Percentiles rank a stretch among this genome's conserved stretches.
Conservation (phyloP, 495 filamentous ascomycete genomes). For the Rhypophila decipiens region DNA sequence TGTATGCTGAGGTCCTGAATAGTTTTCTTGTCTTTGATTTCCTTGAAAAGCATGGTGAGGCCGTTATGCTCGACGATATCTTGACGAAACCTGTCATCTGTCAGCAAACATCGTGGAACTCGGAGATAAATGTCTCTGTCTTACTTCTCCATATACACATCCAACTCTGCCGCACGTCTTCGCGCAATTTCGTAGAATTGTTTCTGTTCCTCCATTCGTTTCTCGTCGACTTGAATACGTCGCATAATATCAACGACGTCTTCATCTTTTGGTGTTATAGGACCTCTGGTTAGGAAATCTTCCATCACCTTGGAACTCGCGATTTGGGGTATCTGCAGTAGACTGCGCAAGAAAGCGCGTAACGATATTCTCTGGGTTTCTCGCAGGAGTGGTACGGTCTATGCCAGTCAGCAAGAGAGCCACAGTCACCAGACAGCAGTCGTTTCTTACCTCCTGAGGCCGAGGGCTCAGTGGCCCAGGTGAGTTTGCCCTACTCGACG, state of each 20-base stretch:
- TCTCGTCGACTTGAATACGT: conserved; percentile 78
- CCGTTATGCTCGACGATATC: conserved; percentile 64
- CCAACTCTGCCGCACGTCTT: conserved; percentile 81
- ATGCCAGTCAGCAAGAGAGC: conserved; percentile 1
- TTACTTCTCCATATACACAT: conserved; percentile 96
- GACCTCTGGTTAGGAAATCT: conserved; percentile 68
- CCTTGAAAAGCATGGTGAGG: conserved; percentile 84
- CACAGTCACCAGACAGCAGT: background rate
- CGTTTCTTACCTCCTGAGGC: conserved; percentile 15
- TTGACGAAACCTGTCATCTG: conserved; percentile 41
- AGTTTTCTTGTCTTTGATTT: conserved; percentile 79
- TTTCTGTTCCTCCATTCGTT: conserved; percentile 84
- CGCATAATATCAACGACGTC: conserved; percentile 72
- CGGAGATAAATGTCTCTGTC: conserved; percentile 18
- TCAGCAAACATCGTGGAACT: background rate
- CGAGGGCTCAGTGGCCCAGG: conserved; percentile 23
- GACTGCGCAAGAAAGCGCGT: conserved; percentile 76
- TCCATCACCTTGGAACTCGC: conserved; percentile 72
- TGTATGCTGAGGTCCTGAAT: conserved; percentile 86
- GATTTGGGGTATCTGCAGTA: conserved; percentile 77
- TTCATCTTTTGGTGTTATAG: conserved; percentile 68
- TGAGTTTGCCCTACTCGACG: conserved; percentile 25
- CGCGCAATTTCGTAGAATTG: conserved; percentile 92
- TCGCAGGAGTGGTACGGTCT: conserved; percentile 62
- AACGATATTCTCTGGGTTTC: conserved; percentile 91